Conservation (phyloP, 2,329 filamentous ascomycete species). For the Scedosporium boydii region DNA sequence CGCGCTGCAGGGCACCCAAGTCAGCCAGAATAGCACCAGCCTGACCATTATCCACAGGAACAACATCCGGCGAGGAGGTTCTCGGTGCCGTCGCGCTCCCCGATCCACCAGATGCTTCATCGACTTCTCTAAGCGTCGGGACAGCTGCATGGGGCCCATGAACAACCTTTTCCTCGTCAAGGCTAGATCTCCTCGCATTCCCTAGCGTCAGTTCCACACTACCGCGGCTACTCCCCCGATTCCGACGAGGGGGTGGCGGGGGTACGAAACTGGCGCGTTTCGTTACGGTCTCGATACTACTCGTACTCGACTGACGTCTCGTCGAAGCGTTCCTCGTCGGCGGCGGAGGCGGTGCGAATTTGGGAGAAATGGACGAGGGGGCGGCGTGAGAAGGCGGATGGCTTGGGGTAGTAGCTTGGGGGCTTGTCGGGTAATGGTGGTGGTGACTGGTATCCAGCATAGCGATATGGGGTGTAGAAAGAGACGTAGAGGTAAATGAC, state of each 20-base stretch:
- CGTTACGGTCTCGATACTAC: constrained; percentile 26
- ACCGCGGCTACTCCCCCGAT: constrained; percentile 35
- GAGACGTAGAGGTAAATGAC: constrained; percentile 9
- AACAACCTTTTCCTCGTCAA: constrained; percentile 16
- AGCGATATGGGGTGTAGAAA: constrained; percentile 13
- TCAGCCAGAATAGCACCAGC: constrained; percentile 60
- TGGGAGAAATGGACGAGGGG: constrained; percentile 4
- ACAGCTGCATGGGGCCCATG: constrained; percentile 4
- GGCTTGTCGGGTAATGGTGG: not conserved
- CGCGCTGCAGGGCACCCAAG: constrained; percentile 59
- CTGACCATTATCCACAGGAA: constrained; percentile 18
- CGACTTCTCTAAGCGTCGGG: not conserved
- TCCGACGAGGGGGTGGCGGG: constrained; percentile 38
- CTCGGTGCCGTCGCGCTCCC: constrained; percentile 11
- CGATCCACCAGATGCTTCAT: not conserved
- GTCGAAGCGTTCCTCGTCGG: constrained; percentile 34
- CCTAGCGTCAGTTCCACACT: constrained; percentile 22
- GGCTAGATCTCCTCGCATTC: constrained; percentile 22
- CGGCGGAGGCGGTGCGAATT: constrained; percentile 26
- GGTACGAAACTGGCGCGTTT: constrained; percentile 23
- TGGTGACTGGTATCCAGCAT: constrained; percentile 8
- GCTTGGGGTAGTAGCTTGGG: not conserved
- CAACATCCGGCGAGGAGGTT: constrained; percentile 8
- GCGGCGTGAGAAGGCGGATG: not conserved
- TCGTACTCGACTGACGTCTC: constrained; percentile 33